phyloP scores from a whole-genome alignment of 1,284 basidiomycete genomes.

The Ustilago cynodontis region DNA sequence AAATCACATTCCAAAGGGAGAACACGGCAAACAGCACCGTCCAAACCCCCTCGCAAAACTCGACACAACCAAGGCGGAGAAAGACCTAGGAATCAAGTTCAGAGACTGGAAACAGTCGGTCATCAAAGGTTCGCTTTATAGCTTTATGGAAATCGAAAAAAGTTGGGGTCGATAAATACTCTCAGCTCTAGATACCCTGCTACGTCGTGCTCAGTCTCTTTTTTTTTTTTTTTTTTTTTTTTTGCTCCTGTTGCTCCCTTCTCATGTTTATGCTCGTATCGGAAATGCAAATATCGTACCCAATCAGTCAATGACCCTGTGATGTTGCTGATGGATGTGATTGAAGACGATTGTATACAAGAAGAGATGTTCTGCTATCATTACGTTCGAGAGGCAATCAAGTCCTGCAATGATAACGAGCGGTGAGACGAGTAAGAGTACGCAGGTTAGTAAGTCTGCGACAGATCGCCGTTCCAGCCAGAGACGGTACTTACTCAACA shows the following conservation, averaged over 20 bases:
- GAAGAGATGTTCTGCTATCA: neutral
- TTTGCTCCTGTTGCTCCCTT: neutral
- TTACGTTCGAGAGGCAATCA: neutral
- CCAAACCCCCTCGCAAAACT: constrained; percentile 30
- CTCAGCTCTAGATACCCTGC: constrained; percentile 11
- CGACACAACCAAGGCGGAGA: constrained; percentile 33
- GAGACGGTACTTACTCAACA: constrained; percentile 29
- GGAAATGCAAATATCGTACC: neutral
- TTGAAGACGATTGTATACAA: neutral
- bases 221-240: no score
- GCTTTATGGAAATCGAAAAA: constrained; percentile 51
- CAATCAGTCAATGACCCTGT: neutral
- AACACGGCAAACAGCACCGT: constrained; percentile 21
- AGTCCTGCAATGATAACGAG: constrained; percentile 4
- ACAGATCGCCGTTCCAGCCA: neutral
- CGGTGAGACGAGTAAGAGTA: neutral
- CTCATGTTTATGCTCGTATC: neutral
- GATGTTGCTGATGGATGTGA: neutral
- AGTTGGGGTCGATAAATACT: constrained; percentile 20
- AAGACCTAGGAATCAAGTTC: constrained; percentile 44
- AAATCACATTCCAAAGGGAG: constrained; percentile 42
- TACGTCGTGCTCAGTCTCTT: neutral
- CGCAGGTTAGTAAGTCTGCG: neutral
- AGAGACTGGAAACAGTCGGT: constrained; percentile 46
- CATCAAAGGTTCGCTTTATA: constrained; percentile 49